These are phyloP conservation scores for Penicillium sp. DNA, from an alignment of 2,329 filamentous ascomycete species.

Conservation along the genomic window DNA sequence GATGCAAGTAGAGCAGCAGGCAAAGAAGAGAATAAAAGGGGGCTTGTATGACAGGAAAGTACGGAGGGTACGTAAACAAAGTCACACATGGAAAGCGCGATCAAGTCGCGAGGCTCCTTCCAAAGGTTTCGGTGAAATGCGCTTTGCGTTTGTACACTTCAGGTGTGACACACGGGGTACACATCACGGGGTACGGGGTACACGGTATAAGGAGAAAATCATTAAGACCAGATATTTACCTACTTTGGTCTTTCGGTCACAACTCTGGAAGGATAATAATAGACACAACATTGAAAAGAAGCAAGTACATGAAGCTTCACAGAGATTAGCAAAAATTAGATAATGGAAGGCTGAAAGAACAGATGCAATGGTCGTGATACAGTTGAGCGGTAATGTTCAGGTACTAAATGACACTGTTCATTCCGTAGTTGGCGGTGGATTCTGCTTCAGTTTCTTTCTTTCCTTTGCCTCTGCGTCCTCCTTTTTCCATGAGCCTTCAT, in stretches of 20 bases:
- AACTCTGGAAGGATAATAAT: too few relatives aligned
- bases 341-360: too few relatives aligned
- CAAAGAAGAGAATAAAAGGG: neutral
- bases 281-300: too few relatives aligned
- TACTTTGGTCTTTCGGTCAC: too few relatives aligned
- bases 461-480: constrained; percentile 19
- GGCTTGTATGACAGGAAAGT: neutral
- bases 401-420: too few relatives aligned
- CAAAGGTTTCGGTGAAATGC: neutral
- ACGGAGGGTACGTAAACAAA: neutral
- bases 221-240: too few relatives aligned
- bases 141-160: neutral
- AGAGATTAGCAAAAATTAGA: too few relatives aligned
- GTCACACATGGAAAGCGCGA: neutral
- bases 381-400: too few relatives aligned
- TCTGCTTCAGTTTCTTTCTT: constrained; percentile 14
- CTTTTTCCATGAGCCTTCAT: constrained; percentile 23
- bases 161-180: neutral
- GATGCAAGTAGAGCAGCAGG: neutral
- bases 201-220: too few relatives aligned
- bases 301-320: too few relatives aligned
- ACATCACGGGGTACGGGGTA: too few relatives aligned
- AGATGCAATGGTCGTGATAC: too few relatives aligned
- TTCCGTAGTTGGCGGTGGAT: neutral
- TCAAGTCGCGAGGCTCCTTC: neutral